Evolutionary conservation across 768 basidiomycete genomes (phyloP).

Genomic region (Podaxis rugospora): DNA sequence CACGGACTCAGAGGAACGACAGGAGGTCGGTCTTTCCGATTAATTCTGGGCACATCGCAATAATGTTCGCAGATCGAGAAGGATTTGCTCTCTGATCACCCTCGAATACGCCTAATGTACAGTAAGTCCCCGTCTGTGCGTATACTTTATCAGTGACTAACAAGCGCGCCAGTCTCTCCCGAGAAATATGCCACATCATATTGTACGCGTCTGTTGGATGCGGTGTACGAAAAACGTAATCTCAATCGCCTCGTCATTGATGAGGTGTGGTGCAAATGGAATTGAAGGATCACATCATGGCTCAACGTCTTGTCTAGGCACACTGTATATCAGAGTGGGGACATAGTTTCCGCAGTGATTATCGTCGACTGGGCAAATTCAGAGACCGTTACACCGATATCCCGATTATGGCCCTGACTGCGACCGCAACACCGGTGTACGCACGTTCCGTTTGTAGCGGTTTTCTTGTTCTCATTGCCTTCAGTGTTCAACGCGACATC

Average conservation of each 20-base stretch:
- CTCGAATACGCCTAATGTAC: conserved; percentile 62
- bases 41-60: too few relatives aligned
- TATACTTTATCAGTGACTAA: background rate
- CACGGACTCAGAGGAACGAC: conserved; percentile 47
- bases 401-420: conserved; percentile 86
- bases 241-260: conserved; percentile 78
- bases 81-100: conserved; percentile 58
- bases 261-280: conserved; percentile 45
- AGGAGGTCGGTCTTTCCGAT: conserved; percentile 34
- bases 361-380: conserved; percentile 67
- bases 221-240: conserved; percentile 47
- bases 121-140: conserved; percentile 37
- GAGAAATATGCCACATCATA: conserved; percentile 61
- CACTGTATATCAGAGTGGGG: conserved; percentile 91
- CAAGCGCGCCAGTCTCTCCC: conserved; percentile 55
- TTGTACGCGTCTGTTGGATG: conserved; percentile 46
- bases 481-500: conserved; percentile 74
- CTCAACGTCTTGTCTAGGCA: conserved; percentile 37
- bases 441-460: conserved; percentile 14
- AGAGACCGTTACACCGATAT: conserved; percentile 60
- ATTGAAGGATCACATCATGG: background rate
- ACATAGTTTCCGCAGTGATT: conserved; percentile 74
- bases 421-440: conserved; percentile 72
- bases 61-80: conserved; percentile 43
- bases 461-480: background rate